Base-by-base conservation (phyloP, 768 basidiomycete genomes). In the Suillus ampliporus region DNA sequence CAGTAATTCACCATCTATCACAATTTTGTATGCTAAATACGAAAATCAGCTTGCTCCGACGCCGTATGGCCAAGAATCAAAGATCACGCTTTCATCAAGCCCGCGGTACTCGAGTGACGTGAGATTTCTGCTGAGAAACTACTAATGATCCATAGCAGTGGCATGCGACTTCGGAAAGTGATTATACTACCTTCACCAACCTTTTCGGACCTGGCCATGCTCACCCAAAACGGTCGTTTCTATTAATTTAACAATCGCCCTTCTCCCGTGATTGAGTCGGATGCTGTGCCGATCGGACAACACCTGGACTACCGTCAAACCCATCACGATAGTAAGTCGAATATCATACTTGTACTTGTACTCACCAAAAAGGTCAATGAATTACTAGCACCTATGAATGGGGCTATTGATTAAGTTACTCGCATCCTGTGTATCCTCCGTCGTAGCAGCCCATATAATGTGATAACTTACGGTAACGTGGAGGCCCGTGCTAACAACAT, bases 141-240 rank as follows among this genome's bases (percentile, higher is more conserved):
- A 53, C 51, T 17, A 40, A 56, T 17, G 23, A 54, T 54, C 53
- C 53, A 37, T 53, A 54, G 37, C 53, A 38, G 26, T 54, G 53
- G 54, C 54, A 56, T 56, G 54, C 54, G 54, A 56, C 54, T 56
- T 56, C 38, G 54, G 37, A 17, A 56, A 56, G 54, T 40, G 54
- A 56, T 56, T 38, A 56, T 40, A 56, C 14, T 54, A 54, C 53
- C 53, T 54, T 53, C 15, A 38, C n/a, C n/a, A n/a, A n/a, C n/a
- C n/a, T 56, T 56, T 56, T 38, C 23, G 54, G 54, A 11, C 37
- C 53, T 54, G 52, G 52, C 31, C 31, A 31, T 31, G 4, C 5
- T 35, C 15, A 38, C 23, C n/a, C 35, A 54, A 54, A 37, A 38
- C 53, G 35, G 37, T 38, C 15, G 19, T 38, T 38, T 54, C 37